A percentile compares a stretch with the other conserved stretches of the same genome.
Conservation (phyloP, 2,329 filamentous ascomycete genomes). For the Colletotrichum tamarilloi region DNA sequence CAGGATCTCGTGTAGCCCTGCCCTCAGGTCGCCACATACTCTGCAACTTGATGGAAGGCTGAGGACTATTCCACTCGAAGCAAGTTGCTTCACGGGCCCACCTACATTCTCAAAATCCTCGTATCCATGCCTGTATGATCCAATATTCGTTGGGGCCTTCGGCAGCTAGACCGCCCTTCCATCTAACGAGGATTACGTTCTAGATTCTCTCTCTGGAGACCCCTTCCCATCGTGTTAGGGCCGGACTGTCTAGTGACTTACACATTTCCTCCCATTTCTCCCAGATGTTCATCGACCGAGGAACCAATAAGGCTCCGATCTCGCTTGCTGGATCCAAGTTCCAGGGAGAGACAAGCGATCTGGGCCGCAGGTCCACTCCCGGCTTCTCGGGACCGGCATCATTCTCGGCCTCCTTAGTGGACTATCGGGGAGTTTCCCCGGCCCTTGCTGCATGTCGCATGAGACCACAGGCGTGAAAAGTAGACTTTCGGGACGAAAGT, state of each 20-base stretch:
- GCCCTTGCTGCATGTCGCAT: constrained; percentile 3
- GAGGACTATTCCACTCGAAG: not conserved
- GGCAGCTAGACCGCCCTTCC: constrained; percentile 30
- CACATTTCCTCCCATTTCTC: not conserved
- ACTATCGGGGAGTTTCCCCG: constrained; percentile 9
- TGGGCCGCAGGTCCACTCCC: not conserved
- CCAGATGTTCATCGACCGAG: not conserved
- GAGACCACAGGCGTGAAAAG: not conserved
- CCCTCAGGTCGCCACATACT: no score
- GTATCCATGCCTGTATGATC: no score
- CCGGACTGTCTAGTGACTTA: not conserved
- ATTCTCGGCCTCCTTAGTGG: not conserved
- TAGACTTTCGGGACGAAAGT: not conserved
- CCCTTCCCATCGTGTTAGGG: not conserved
- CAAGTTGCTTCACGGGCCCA: not conserved
- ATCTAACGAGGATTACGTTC: not conserved
- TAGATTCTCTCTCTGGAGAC: not conserved
- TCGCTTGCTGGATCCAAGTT: not conserved
- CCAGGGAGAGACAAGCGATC: no score
- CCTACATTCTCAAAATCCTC: not conserved
- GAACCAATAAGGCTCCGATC: not conserved
- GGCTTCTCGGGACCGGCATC: constrained; percentile 7
- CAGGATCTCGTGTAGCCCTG: not conserved
- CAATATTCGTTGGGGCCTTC: constrained; percentile 5
- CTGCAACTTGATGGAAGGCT: not conserved